Evolutionary conservation across 345 rosid species (phyloP).

Genomic region (Gossypium stocksii): DNA sequence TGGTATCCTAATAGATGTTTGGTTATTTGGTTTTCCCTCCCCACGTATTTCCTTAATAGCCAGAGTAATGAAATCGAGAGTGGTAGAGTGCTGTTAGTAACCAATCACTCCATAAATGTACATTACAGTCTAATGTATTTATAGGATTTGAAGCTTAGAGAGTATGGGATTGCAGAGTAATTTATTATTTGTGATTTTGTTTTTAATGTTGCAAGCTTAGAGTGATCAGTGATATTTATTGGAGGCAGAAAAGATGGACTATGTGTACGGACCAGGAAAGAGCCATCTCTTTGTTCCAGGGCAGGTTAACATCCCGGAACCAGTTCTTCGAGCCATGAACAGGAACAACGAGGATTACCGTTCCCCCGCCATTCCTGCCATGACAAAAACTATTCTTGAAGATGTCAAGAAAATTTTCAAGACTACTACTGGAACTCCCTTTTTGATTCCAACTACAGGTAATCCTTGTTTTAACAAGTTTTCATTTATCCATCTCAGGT

Average conservation of each 20-base stretch:
- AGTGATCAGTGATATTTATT: slow-evolving; percentile 2
- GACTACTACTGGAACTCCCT: slow-evolving; percentile 85
- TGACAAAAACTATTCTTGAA: slow-evolving; percentile 78
- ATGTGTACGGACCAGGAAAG: slow-evolving; percentile 80
- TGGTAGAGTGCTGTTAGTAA: neutral
- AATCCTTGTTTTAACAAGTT: neutral
- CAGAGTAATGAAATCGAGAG: neutral
- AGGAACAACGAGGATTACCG: slow-evolving; percentile 99
- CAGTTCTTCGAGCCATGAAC: slow-evolving; percentile 91
- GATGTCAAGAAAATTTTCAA: slow-evolving; percentile 95
- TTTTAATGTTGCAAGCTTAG: neutral
- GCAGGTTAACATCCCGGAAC: slow-evolving; percentile 95
- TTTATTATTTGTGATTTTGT: neutral
- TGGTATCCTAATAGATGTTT: too few relatives aligned
- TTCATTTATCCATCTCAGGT: neutral
- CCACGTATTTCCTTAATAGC: too few relatives aligned
- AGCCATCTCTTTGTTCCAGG: slow-evolving; percentile 99
- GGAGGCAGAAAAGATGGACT: slow-evolving; percentile 57
- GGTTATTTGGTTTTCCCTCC: too few relatives aligned
- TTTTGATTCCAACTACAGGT: slow-evolving; percentile 77
- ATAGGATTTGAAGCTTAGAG: neutral
- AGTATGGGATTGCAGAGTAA: neutral
- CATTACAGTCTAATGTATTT: neutral
- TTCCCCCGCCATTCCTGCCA: slow-evolving; percentile 87
- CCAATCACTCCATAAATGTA: neutral